A percentile compares a stretch with the other conserved stretches of the same genome.
phyloP scores from a whole-genome alignment of 768 basidiomycete genomes.

The Suillus tomentosus region DNA sequence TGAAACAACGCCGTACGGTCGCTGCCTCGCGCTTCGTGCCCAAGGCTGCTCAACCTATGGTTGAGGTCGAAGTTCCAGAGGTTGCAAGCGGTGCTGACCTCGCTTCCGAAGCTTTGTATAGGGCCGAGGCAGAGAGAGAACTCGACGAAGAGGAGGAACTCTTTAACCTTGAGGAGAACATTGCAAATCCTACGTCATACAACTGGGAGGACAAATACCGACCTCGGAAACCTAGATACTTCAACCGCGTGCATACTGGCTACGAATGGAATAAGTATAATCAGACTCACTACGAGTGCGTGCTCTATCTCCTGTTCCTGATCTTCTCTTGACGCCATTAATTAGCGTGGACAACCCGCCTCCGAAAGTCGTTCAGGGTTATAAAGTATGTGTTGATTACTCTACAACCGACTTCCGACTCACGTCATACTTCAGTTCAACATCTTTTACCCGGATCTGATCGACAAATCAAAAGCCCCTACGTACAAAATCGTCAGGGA shows the following conservation, averaged over 20 bases:
- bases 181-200: slow-evolving; percentile 81
- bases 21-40: slow-evolving; percentile 88
- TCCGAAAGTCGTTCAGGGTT: slow-evolving; percentile 98
- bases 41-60: slow-evolving; percentile 63
- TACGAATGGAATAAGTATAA: slow-evolving; percentile 99
- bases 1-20: slow-evolving; percentile 77
- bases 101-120: slow-evolving; percentile 87
- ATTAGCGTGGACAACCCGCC: slow-evolving; percentile 95
- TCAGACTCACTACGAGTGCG: slow-evolving; percentile 97
- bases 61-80: slow-evolving; percentile 59
- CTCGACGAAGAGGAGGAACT: slow-evolving; percentile 95
- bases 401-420: slow-evolving; percentile 11
- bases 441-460: slow-evolving; percentile 98
- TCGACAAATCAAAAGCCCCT: slow-evolving; percentile 96
- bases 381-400: slow-evolving; percentile 61
- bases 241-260: slow-evolving; percentile 98
- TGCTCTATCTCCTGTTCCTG: slow-evolving; percentile 10
- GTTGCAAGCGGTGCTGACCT: slow-evolving; percentile 67
- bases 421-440: slow-evolving; percentile 61
- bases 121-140: slow-evolving; percentile 89
- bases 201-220: slow-evolving; percentile 99
- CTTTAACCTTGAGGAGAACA: slow-evolving; percentile 91
- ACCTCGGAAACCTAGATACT: slow-evolving; percentile 95
- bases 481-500: slow-evolving; percentile 96
- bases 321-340: slow-evolving; percentile 19